These are phyloP conservation scores for Podaxis mareebaensis DNA, from an alignment of 768 basidiomycete species.

Conservation along the genomic window DNA sequence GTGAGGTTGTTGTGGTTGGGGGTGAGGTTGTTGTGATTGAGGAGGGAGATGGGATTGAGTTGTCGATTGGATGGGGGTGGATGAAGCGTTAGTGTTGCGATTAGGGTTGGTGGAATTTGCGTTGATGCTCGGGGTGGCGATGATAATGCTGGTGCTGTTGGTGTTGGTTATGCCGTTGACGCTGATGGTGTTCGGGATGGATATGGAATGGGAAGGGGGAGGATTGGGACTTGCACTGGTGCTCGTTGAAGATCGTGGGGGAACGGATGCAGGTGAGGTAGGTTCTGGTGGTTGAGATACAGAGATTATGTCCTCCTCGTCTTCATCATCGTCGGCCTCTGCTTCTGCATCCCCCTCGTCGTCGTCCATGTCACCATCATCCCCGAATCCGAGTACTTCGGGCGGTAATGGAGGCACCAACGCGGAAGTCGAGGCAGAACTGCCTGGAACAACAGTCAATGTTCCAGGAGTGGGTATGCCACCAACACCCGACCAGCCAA, in stretches of 20 bases:
- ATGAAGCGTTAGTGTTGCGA: conserved; percentile 15
- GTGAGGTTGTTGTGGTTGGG: no score
- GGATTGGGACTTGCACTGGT: background rate
- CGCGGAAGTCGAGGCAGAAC: background rate
- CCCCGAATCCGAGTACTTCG: background rate
- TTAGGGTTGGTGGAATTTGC: conserved; percentile 4
- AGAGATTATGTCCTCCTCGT: background rate
- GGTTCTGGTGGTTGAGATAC: background rate
- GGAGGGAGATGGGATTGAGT: background rate
- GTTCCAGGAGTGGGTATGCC: background rate
- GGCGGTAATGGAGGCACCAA: background rate
- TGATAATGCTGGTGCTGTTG: background rate
- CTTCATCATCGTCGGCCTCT: conserved; percentile 15
- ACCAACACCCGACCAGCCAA: conserved; percentile 24
- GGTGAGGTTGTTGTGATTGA: no score
- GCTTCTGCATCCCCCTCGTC: conserved; percentile 14
- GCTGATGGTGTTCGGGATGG: background rate
- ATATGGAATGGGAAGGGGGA: conserved; percentile 9
- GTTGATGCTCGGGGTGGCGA: background rate
- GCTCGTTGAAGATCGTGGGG: background rate
- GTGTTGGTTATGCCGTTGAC: background rate
- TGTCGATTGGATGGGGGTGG: conserved; percentile 1
- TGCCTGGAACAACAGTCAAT: background rate
- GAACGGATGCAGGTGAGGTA: background rate
- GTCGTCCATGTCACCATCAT: conserved; percentile 15